Evolutionary conservation across 2,329 filamentous ascomycete species (phyloP), one percentile per base, ranked within the genome.

Genomic region (Colletotrichum sp.): DNA sequence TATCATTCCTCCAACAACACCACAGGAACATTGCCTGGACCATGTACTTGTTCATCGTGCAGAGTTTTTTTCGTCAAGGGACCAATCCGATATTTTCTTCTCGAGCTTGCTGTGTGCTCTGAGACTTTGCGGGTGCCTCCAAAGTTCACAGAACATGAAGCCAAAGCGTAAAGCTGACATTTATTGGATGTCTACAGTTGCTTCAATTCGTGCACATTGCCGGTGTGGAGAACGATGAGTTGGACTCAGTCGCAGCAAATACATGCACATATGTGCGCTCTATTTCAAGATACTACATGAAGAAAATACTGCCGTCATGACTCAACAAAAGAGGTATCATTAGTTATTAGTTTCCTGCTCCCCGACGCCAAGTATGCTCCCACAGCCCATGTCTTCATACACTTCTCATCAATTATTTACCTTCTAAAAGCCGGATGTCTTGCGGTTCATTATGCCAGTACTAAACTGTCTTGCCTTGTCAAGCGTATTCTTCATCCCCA

Each of bases 401-500:
- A 57, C 15, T n/a, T 26, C 64, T 16, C 39, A 13, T 24, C n/a
- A 24, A 18, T 15, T 30, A 52, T 28, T 34, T 66, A 26, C 16
- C 2, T 52, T 8, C 69, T 32, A 76, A 34, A 76, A 65, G 21
- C 74, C 74, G n/a, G 74, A 76, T 30, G 75, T 9, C 62, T 73
- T 76, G 36, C 75, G 75, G 18, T 76, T 76, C 60, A 76, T 71
- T 8, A 76, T 76, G 2, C 75, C 75, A 7, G 71, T 76, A 26
- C 75, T 76, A 10, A 76, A 75, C 34, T 76, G 75, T 32, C 59
- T 76, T 24, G 75, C 75, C 34, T 75, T 76, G 15, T 71, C 75
- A n/a, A 76, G 52, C 36, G 75, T 76, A 8, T 76, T 76, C 55
- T 76, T 76, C 75, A 76, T 76, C 6, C 75, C 75, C 66, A 76